Evolutionary conservation across 2,329 filamentous ascomycete species (phyloP).

Genomic region (Pseudogymnoascus sp.): DNA sequence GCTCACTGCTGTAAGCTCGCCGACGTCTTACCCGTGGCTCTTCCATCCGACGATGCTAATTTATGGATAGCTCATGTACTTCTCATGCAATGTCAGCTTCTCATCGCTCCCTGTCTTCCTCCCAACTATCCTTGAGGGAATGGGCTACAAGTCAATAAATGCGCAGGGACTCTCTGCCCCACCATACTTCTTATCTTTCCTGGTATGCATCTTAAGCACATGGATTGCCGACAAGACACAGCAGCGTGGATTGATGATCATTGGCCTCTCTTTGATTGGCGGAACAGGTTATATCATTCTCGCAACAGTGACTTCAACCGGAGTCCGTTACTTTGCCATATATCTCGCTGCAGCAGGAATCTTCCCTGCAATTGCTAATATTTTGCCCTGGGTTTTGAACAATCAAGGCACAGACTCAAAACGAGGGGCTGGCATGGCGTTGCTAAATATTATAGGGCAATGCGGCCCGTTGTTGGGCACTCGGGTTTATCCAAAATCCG

Average conservation of each 20-base stretch:
- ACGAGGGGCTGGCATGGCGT: slow-evolving; percentile 56
- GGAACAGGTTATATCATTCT: slow-evolving; percentile 59
- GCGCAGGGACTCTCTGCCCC: slow-evolving; percentile 68
- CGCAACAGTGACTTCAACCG: slow-evolving; percentile 42
- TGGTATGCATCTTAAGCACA: slow-evolving; percentile 53
- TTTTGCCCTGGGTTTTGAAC: slow-evolving; percentile 63
- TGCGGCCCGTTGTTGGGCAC: slow-evolving; percentile 57
- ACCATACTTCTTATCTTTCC: slow-evolving; percentile 61
- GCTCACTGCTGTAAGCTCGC: slow-evolving; percentile 35
- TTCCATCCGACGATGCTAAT: slow-evolving; percentile 10
- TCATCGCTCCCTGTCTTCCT: slow-evolving; percentile 59
- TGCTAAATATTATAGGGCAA: slow-evolving; percentile 63
- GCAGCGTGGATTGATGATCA: slow-evolving; percentile 57
- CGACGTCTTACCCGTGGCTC: slow-evolving; percentile 5
- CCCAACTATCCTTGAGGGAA: slow-evolving; percentile 53
- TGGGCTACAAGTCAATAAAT: slow-evolving; percentile 61
- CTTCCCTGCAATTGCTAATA: slow-evolving; percentile 62
- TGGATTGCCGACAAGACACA: slow-evolving; percentile 59
- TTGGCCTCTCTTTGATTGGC: slow-evolving; percentile 48
- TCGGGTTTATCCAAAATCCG: slow-evolving; percentile 48
- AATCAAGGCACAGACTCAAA: slow-evolving; percentile 65
- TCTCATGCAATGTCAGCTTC: slow-evolving; percentile 58
- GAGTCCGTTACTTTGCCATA: slow-evolving; percentile 40
- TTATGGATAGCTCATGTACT: slow-evolving; percentile 43
- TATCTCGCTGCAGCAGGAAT: slow-evolving; percentile 53